phyloP scores from a whole-genome alignment of 129 eudicot genomes.

The Mikania micrantha region DNA sequence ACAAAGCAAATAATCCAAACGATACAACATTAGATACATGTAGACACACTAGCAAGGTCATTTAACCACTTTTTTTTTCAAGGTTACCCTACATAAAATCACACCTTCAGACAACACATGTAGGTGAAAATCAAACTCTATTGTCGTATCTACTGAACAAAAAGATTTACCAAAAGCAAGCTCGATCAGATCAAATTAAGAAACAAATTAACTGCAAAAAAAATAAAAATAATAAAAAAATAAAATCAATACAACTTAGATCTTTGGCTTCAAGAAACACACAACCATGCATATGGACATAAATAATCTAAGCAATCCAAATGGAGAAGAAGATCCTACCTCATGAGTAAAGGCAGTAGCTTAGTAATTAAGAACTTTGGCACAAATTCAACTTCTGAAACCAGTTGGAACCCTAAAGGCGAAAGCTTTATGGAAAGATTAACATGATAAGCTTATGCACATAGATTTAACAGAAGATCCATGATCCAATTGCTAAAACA shows the following conservation, averaged over 20 bases:
- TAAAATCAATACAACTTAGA: neutral
- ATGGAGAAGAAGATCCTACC: neutral
- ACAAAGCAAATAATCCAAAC: neutral
- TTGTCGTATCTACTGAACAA: neutral
- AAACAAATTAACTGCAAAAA: slow-evolving; percentile 11
- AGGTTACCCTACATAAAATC: slow-evolving; percentile 38
- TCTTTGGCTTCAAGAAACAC: slow-evolving; percentile 1
- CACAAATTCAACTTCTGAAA: slow-evolving; percentile 15
- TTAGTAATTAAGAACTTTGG: slow-evolving; percentile 9
- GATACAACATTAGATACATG: neutral
- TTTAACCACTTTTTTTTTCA: neutral
- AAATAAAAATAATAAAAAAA: neutral
- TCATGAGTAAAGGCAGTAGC: slow-evolving; percentile 14
- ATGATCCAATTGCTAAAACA: slow-evolving; percentile 12
- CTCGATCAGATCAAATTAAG: neutral
- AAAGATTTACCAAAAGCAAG: neutral
- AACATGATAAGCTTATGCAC: neutral
- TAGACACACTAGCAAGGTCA: neutral
- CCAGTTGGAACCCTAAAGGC: slow-evolving; percentile 22
- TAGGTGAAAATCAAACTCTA: slow-evolving; percentile 6
- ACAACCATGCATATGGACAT: slow-evolving; percentile 7
- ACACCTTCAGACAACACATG: slow-evolving; percentile 17
- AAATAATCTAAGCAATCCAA: neutral
- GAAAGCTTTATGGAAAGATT: slow-evolving; percentile 10
- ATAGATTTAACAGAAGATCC: neutral